Evolutionary conservation across 306 rosid genomes (phyloP), one percentile per base, ranked within the genome.

Genomic region (Neltuma alba): DNA sequence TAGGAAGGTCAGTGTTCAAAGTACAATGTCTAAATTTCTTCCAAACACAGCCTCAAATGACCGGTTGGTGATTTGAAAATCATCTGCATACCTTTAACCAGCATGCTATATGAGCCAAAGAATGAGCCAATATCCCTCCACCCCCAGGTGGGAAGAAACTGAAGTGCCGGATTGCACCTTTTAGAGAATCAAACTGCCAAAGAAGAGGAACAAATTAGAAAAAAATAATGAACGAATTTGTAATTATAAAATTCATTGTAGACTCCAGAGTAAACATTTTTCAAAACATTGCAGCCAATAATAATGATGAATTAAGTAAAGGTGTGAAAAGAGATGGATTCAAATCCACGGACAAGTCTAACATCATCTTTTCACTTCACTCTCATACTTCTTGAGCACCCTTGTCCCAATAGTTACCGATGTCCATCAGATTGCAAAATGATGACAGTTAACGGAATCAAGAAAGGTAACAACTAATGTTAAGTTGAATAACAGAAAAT

Each of bases 111-210:
- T 72, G 86, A 69, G 97, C 99, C 58, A 93, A 81, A 76, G 93
- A 89, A 88, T 91, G 97, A 21, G 94, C 86, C 86, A 93, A 58
- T 34, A 96, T 86, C 67, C 98, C 97, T 1, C 98, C 93, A 42
- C 94, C 98, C 70, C 94, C 92, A 2, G 91, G 92, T 58, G 96
- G 97, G 72, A 96, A 89, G 47, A 96, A 85, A 83, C 85, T 87
- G 81, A 86, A 93, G 86, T 89, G 94, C 70, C 89, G 88, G 40
- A 95, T 75, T 30, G 91, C 63, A 34, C 86, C 90, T 89, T 96
- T 96, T 76, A 96, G 76, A 76, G 87, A 37, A 85, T 93, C 93
- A 85, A 96, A 96, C 99, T 96, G 93, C 84, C 79, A 48, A 14
- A 67, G 72, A 76, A 63, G 67, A 79, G n/a, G 41, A 45, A 87